Evolutionary conservation across 2,329 filamentous ascomycete species (phyloP).

Genomic region (Penicillium sp.): DNA sequence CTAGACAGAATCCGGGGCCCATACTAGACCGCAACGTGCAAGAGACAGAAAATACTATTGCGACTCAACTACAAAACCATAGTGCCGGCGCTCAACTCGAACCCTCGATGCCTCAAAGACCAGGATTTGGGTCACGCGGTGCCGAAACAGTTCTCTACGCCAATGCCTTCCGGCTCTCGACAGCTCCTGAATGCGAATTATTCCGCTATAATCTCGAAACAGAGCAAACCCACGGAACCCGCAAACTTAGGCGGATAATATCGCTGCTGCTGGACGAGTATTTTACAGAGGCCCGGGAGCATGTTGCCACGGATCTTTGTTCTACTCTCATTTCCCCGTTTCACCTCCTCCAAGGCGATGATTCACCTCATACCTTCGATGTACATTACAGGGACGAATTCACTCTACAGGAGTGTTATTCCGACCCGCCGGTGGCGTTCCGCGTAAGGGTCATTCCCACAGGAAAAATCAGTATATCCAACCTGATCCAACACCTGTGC

Average conservation of each 20-base stretch:
- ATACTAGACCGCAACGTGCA: background rate
- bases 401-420: constrained; percentile 35
- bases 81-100: background rate
- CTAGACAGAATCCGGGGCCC: background rate
- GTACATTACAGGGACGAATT: constrained; percentile 42
- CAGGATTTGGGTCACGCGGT: background rate
- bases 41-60: background rate
- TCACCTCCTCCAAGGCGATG: constrained; percentile 22
- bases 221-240: constrained; percentile 37
- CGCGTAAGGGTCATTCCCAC: constrained; percentile 42
- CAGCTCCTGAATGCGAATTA: constrained; percentile 41
- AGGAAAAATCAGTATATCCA: constrained; percentile 39
- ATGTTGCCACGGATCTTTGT: constrained; percentile 47
- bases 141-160: constrained; percentile 33
- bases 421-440: constrained; percentile 38
- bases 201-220: constrained; percentile 50
- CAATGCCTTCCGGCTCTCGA: constrained; percentile 43
- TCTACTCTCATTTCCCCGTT: constrained; percentile 42
- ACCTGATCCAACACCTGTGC: constrained; percentile 52
- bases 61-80: background rate
- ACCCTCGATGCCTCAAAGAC: background rate
- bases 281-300: constrained; percentile 28
- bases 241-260: constrained; percentile 55
- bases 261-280: constrained; percentile 50
- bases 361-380: constrained; percentile 23